phyloP scores from a whole-genome alignment of 495 filamentous ascomycete species.

The Aspergillus conjunctus region DNA sequence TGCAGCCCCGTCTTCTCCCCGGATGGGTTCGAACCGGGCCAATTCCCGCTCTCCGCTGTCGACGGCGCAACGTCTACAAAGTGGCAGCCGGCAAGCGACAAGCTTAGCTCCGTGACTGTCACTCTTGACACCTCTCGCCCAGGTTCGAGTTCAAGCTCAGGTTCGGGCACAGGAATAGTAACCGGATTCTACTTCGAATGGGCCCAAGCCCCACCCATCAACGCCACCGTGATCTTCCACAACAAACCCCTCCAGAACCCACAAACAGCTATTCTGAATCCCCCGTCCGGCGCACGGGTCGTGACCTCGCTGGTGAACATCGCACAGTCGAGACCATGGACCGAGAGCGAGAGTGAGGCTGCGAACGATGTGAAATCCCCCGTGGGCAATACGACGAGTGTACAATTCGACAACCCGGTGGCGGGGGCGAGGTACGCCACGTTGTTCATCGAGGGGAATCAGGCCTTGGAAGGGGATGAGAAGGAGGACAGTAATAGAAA shows the following conservation, averaged over 20 bases:
- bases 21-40: conserved; percentile 59
- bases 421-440: conserved; percentile 46
- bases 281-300: conserved; percentile 19
- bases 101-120: conserved; percentile 50
- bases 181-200: conserved; percentile 66
- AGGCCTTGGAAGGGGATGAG: conserved; percentile 37
- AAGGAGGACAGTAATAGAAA: conserved; percentile 45
- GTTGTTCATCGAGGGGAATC: conserved; percentile 50
- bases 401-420: conserved; percentile 40
- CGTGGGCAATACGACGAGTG: conserved; percentile 50
- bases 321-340: conserved; percentile 40
- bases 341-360: conserved; percentile 24
- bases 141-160: too few relatives aligned
- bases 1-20: conserved; percentile 58
- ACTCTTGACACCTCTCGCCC: too few relatives aligned
- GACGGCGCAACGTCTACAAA: conserved; percentile 71
- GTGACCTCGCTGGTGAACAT: conserved; percentile 33
- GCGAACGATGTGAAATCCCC: conserved; percentile 41
- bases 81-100: conserved; percentile 66
- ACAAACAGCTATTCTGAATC: background rate
- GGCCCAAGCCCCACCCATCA: conserved; percentile 60
- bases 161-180: conserved; percentile 41
- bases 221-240: conserved; percentile 58
- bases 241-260: conserved; percentile 42
- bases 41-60: conserved; percentile 70